Evolutionary conservation across 352 stramenopile species (phyloP).

Genomic region (Heterotrichella gracilis): DNA sequence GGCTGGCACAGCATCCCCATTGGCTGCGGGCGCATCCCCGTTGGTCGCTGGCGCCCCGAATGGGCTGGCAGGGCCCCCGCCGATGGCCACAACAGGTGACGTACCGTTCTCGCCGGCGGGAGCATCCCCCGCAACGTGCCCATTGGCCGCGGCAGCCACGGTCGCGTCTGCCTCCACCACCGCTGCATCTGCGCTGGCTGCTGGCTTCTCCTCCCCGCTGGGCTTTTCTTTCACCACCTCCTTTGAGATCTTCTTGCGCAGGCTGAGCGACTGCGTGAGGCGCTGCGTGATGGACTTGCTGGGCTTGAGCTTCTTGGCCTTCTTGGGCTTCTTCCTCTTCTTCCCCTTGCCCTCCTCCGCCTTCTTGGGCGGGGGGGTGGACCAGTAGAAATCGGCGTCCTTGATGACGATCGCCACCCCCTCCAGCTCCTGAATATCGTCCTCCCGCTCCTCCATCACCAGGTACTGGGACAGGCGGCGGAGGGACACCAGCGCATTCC

Average conservation of each 20-base stretch:
- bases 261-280: not conserved
- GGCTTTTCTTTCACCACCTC: not conserved
- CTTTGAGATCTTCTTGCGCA: not conserved
- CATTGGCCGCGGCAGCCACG: slow-evolving; percentile 14
- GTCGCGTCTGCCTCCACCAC: not conserved
- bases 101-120: not conserved
- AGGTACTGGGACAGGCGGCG: slow-evolving; percentile 17
- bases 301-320: too few species aligned
- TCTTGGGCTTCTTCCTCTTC: not conserved
- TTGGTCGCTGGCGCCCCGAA: not conserved
- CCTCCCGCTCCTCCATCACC: not conserved
- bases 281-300: too few species aligned
- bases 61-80: not conserved
- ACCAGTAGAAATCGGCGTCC: not conserved
- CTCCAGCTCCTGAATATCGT: not conserved
- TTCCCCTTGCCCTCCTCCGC: not conserved
- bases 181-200: not conserved
- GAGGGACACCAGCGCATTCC: slow-evolving; percentile 12
- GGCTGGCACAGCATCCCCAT: not conserved
- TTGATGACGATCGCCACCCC: not conserved
- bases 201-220: not conserved
- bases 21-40: not conserved
- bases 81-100: not conserved
- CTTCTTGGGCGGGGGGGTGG: not conserved
- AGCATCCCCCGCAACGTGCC: slow-evolving; percentile 18